phyloP scores from a whole-genome alignment of 2,329 filamentous ascomycete species.

The Fusarium redolens region DNA sequence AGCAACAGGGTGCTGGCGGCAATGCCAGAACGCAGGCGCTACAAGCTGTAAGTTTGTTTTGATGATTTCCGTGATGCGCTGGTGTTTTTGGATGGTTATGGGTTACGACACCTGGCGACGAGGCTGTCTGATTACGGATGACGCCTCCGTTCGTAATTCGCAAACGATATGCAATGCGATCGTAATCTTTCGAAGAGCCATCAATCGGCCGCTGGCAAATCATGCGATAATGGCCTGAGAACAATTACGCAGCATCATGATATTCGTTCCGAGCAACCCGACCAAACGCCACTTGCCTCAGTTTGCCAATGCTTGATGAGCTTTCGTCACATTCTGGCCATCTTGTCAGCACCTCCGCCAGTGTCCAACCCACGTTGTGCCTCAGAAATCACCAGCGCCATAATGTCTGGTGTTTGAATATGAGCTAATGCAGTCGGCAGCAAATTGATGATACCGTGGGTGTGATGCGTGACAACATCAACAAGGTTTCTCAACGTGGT shows the following conservation, averaged over 20 bases:
- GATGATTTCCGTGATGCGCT: conserved; percentile 28
- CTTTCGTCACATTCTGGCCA: neutral
- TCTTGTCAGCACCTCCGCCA: neutral
- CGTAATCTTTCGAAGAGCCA: neutral
- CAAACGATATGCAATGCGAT: conserved; percentile 2
- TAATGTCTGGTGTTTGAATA: neutral
- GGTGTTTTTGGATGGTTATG: conserved; percentile 23
- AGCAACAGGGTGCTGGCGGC: conserved; percentile 56
- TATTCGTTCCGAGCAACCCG: neutral
- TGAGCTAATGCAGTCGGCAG: conserved; percentile 60
- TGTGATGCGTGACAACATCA: conserved; percentile 98
- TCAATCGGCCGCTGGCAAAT: neutral
- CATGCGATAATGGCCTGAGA: neutral
- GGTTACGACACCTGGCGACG: conserved; percentile 30
- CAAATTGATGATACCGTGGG: conserved; percentile 97
- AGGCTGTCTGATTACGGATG: conserved; percentile 19
- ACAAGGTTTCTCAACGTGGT: conserved; percentile 94
- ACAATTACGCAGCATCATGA: neutral
- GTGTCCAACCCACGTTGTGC: neutral
- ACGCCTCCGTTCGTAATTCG: conserved; percentile 6
- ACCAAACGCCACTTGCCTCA: neutral
- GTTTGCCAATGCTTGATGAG: neutral
- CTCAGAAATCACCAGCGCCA: neutral
- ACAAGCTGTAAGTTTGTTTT: conserved; percentile 77
- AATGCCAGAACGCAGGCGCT: conserved; percentile 72